Percentiles rank a stretch among this genome's conserved stretches.
These are phyloP conservation scores for Solanum pinnatisectum DNA, from an alignment of 257 asterid genomes.

Conservation along the genomic window DNA sequence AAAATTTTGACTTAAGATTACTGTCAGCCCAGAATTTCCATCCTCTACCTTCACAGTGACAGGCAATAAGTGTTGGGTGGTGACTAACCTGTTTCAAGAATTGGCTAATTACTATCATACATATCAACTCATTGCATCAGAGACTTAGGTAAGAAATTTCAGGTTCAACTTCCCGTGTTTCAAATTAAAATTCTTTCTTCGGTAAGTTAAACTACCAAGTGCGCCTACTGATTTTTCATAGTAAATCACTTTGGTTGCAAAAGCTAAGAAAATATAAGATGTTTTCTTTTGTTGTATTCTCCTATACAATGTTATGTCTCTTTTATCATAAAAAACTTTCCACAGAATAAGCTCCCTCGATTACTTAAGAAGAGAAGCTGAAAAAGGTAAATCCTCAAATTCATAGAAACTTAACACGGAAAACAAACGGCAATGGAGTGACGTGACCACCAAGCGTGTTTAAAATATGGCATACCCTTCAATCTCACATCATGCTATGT, in stretches of 20 bases:
- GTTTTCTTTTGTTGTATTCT: neutral
- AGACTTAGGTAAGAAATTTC: neutral
- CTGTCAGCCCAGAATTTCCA: constrained; percentile 97
- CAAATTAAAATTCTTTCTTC: neutral
- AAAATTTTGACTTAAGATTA: constrained; percentile 82
- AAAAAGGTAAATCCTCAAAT: neutral
- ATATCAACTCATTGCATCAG: neutral
- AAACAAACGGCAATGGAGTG: neutral
- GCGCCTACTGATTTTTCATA: neutral
- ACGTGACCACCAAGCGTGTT: neutral
- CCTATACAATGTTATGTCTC: neutral
- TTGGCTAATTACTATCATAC: neutral
- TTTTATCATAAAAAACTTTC: neutral
- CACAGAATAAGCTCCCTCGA: neutral
- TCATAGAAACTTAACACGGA: neutral
- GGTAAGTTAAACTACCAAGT: neutral
- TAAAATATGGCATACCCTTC: neutral
- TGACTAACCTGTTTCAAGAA: constrained; percentile 76
- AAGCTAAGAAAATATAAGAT: neutral
- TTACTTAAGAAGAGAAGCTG: neutral
- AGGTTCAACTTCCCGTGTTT: neutral
- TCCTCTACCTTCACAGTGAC: constrained; percentile 95
- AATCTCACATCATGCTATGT: neutral
- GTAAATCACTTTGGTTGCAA: neutral
- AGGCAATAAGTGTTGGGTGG: constrained; percentile 96